These are phyloP conservation scores for Mercurialis annua DNA, from an alignment of 345 rosid genomes.

Conservation along the genomic window DNA sequence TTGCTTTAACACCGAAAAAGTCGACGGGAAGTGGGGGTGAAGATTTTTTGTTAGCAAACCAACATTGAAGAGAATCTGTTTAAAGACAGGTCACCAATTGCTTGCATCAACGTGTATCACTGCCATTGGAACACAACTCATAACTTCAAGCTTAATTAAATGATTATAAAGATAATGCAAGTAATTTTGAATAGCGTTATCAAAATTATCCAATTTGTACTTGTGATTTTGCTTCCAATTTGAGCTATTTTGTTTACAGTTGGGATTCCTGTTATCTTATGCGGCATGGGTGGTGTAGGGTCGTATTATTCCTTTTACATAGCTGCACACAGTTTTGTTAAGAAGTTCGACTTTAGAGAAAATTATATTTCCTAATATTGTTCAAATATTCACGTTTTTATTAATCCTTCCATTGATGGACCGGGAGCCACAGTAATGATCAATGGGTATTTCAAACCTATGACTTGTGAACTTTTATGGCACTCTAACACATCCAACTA, in stretches of 20 bases:
- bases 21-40: too few relatives aligned
- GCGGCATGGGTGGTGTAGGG: not conserved
- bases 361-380: not conserved
- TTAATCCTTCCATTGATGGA: not conserved
- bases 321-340: not conserved
- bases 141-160: constrained; percentile 11
- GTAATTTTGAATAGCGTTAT: not conserved
- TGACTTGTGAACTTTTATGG: not conserved
- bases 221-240: not conserved
- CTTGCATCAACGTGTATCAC: constrained; percentile 19
- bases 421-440: not conserved
- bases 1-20: constrained; percentile 8
- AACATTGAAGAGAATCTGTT: constrained; percentile 33
- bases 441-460: not conserved
- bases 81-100: constrained; percentile 31
- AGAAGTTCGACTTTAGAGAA: not conserved
- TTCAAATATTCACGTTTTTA: not conserved
- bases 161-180: not conserved
- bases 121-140: constrained; percentile 27
- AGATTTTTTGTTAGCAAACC: constrained; percentile 13
- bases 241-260: not conserved
- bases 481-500: not conserved
- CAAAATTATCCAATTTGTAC: not conserved
- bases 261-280: too few relatives aligned
- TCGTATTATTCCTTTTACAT: not conserved